These are phyloP conservation scores for Alternaria ventricosa DNA, from an alignment of 2,329 filamentous ascomycete genomes.

Conservation along the genomic window DNA sequence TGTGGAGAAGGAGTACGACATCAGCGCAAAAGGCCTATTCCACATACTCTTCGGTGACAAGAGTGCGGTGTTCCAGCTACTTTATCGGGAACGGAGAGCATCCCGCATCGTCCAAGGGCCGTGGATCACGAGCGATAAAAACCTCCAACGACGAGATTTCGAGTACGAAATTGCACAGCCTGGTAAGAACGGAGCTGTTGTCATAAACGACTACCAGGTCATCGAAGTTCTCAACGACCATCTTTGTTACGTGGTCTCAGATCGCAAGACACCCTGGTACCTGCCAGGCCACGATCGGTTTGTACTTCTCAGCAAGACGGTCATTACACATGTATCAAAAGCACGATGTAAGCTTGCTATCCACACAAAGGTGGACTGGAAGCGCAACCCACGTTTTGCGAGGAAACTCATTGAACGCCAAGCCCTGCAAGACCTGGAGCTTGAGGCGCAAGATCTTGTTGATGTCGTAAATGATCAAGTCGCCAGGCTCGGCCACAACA, in stretches of 20 bases:
- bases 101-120: slow-evolving; percentile 77
- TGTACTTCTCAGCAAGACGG: slow-evolving; percentile 84
- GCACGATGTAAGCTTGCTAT: slow-evolving; percentile 90
- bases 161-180: slow-evolving; percentile 73
- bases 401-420: slow-evolving; percentile 62
- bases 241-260: slow-evolving; percentile 71
- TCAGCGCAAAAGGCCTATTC: slow-evolving; percentile 93
- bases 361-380: slow-evolving; percentile 88
- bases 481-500: slow-evolving; percentile 73
- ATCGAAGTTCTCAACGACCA: slow-evolving; percentile 71
- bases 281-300: slow-evolving; percentile 82
- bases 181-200: slow-evolving; percentile 43
- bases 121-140: slow-evolving; percentile 76
- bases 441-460: slow-evolving; percentile 75
- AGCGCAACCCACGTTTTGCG: slow-evolving; percentile 58
- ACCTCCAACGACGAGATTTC: slow-evolving; percentile 78
- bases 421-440: slow-evolving; percentile 76
- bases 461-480: slow-evolving; percentile 81
- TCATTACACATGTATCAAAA: slow-evolving; percentile 92
- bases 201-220: slow-evolving; percentile 81
- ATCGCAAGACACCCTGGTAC: slow-evolving; percentile 76
- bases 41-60: slow-evolving; percentile 97
- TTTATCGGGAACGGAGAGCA: slow-evolving; percentile 73
- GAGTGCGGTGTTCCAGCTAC: slow-evolving; percentile 88
- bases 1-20: slow-evolving; percentile 82